A percentile compares a stretch with the other conserved stretches of the same genome.
Conservation (phyloP, 768 basidiomycete genomes). For the Termitomyces sp. region DNA sequence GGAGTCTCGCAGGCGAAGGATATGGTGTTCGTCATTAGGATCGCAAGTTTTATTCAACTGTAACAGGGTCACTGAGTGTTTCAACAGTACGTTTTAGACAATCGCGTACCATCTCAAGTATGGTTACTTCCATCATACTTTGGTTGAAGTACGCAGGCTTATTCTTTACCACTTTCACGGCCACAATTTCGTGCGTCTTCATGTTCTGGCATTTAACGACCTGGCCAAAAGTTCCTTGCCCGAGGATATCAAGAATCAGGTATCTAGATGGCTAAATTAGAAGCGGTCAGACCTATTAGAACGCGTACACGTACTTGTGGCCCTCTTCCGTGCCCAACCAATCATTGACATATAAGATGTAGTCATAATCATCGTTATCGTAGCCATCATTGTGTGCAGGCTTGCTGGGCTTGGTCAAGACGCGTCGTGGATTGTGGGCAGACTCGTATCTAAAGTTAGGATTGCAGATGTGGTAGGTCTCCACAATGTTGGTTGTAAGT, state of each 20-base stretch:
- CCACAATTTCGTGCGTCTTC: slow-evolving; percentile 98
- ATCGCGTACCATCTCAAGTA: slow-evolving; percentile 81
- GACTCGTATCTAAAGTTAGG: slow-evolving; percentile 94
- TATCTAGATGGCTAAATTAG: slow-evolving; percentile 49
- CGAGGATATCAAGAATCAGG: slow-evolving; percentile 95
- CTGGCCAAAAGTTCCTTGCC: slow-evolving; percentile 98
- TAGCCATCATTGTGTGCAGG: slow-evolving; percentile 94
- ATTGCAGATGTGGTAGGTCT: slow-evolving; percentile 94
- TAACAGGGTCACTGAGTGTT: slow-evolving; percentile 6
- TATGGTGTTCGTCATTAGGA: slow-evolving; percentile 93
- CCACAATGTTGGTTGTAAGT: slow-evolving; percentile 81
- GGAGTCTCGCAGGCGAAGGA: slow-evolving; percentile 88
- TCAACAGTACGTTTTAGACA: background rate
- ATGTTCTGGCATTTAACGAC: slow-evolving; percentile 99
- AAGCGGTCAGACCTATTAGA: slow-evolving; percentile 5
- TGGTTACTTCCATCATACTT: slow-evolving; percentile 99
- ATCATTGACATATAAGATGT: slow-evolving; percentile 99
- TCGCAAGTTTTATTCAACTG: slow-evolving; percentile 94
- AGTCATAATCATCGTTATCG: slow-evolving; percentile 99
- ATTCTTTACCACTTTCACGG: slow-evolving; percentile 99
- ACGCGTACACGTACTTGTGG: slow-evolving; percentile 65
- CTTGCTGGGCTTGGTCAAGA: slow-evolving; percentile 97
- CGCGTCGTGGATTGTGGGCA: slow-evolving; percentile 89
- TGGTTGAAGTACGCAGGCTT: slow-evolving; percentile 99
- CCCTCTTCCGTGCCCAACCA: slow-evolving; percentile 93